These are phyloP conservation scores for Lithospermum erythrorhizon DNA, from an alignment of 257 asterid genomes.

Conservation along the genomic window DNA sequence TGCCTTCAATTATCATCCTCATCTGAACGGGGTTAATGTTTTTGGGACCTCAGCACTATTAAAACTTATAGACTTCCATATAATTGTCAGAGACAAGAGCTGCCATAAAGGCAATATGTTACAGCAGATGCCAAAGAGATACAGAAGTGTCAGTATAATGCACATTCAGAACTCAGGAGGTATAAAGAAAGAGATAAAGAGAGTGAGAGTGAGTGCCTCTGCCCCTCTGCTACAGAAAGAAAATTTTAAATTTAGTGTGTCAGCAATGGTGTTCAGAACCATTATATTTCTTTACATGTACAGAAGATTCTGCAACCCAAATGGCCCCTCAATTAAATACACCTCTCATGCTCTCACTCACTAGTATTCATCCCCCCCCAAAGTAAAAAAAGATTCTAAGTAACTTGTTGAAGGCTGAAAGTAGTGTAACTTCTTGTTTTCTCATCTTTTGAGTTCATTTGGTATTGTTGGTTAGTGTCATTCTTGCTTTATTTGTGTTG, in stretches of 20 bases:
- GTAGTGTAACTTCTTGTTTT: background rate
- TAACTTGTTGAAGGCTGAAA: background rate
- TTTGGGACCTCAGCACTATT: background rate
- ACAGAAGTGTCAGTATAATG: slow-evolving; percentile 1
- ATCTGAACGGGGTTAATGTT: background rate
- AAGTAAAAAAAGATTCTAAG: background rate
- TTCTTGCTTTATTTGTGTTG: background rate
- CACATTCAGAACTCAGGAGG: slow-evolving; percentile 6
- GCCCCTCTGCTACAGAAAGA: slow-evolving; percentile 6
- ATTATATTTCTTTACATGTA: slow-evolving; percentile 59
- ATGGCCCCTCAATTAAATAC: slow-evolving; percentile 79
- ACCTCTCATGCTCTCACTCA: slow-evolving; percentile 29
- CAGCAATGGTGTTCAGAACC: slow-evolving; percentile 36
- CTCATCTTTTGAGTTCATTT: background rate
- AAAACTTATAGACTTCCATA: slow-evolving; percentile 54
- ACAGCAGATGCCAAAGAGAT: slow-evolving; percentile 37
- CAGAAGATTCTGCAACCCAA: slow-evolving; percentile 72
- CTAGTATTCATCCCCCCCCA: slow-evolving; percentile 8
- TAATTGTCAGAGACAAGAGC: slow-evolving; percentile 55
- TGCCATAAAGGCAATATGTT: slow-evolving; percentile 44
- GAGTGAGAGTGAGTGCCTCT: slow-evolving; percentile 1
- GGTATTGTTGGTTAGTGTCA: background rate
- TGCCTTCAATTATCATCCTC: background rate
- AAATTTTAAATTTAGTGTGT: slow-evolving; percentile 6
- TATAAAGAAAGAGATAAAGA: slow-evolving; percentile 9